Evolutionary conservation across 306 rosid species (phyloP).

Genomic region (Gleditsia sinensis): DNA sequence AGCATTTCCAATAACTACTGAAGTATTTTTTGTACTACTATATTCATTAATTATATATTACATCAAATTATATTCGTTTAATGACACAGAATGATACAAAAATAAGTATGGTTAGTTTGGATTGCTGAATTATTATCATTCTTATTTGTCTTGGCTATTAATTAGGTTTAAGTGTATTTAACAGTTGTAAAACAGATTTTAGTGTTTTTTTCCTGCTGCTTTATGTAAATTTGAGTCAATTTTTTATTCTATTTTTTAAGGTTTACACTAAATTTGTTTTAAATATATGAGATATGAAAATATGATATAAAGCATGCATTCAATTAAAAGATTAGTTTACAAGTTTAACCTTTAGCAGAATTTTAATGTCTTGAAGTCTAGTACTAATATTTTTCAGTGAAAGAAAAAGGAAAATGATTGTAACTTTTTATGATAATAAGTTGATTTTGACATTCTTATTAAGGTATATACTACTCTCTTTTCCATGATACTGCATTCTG

Average conservation of each 20-base stretch:
- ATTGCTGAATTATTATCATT: too few relatives aligned
- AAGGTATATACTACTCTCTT: neutral
- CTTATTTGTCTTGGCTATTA: too few relatives aligned
- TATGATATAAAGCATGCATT: neutral
- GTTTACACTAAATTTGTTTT: too few relatives aligned
- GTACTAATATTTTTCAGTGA: neutral
- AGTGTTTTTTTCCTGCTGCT: neutral
- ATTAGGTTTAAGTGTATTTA: too few relatives aligned
- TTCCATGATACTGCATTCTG: neutral
- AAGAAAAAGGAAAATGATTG: neutral
- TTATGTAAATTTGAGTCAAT: neutral
- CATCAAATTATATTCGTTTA: too few relatives aligned
- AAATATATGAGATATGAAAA: too few relatives aligned
- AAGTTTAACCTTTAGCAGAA: neutral
- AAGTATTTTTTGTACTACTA: too few relatives aligned
- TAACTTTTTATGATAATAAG: neutral
- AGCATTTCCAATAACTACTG: too few relatives aligned
- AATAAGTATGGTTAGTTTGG: too few relatives aligned
- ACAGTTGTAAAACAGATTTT: too few relatives aligned
- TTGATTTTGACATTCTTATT: constrained; percentile 20
- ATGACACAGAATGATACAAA: too few relatives aligned
- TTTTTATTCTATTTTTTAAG: neutral
- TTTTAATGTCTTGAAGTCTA: neutral
- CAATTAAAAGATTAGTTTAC: neutral
- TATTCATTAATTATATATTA: too few relatives aligned